phyloP scores from a whole-genome alignment of 1,284 basidiomycete genomes.

The Meripilus lineatus region DNA sequence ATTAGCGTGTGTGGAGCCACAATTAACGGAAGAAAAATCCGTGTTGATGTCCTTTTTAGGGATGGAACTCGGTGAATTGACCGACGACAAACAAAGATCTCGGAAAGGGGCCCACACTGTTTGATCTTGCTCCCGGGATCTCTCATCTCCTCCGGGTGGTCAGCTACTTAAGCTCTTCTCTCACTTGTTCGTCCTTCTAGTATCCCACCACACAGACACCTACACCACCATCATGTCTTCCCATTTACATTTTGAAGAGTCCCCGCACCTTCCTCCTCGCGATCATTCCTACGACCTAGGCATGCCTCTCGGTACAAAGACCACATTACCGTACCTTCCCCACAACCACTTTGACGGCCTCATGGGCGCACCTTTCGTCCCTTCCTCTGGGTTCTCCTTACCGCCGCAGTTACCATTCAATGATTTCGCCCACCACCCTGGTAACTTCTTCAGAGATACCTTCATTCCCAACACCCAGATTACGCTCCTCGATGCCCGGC shows the following conservation, averaged over 20 bases:
- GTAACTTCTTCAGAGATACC: not conserved
- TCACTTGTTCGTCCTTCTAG: not conserved
- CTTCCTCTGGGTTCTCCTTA: not conserved
- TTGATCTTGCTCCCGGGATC: not conserved
- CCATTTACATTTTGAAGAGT: constrained; percentile 11
- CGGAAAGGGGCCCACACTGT: constrained; percentile 5
- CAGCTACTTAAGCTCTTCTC: not conserved
- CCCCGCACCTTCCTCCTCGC: constrained; percentile 4
- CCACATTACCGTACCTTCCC: not conserved
- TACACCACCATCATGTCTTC: constrained; percentile 10
- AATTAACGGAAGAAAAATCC: not conserved
- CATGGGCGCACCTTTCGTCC: not conserved
- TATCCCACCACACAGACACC: not conserved
- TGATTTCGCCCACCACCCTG: not conserved
- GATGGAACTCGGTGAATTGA: not conserved
- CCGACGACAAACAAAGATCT: not conserved
- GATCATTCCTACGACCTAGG: constrained; percentile 10
- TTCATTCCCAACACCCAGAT: not conserved
- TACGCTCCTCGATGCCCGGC: not conserved
- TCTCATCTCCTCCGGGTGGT: not conserved
- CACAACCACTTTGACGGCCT: not conserved
- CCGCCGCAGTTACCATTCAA: not conserved
- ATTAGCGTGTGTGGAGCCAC: not conserved
- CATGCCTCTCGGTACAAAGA: constrained; percentile 5
- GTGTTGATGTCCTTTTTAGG: not conserved